phyloP scores from a whole-genome alignment of 305 asterid genomes.

The Nicotiana rustica region DNA sequence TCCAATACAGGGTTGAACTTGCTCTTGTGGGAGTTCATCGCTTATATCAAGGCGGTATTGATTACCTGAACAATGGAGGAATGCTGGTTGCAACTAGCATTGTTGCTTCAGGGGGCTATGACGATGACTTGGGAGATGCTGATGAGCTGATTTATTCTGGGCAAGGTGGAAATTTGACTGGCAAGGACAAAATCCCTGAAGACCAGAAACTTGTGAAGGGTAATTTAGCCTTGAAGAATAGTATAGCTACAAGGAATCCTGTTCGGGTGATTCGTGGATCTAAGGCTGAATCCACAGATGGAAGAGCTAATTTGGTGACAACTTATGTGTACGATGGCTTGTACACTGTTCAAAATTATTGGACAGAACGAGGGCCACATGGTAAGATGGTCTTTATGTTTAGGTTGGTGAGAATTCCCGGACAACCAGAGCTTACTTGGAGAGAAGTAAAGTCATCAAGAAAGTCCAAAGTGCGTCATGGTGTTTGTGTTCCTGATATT shows the following conservation, averaged over 20 bases:
- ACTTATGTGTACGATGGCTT: slow-evolving; percentile 89
- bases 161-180: slow-evolving; percentile 78
- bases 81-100: slow-evolving; percentile 70
- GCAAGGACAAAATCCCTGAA: slow-evolving; percentile 63
- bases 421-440: slow-evolving; percentile 90
- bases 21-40: slow-evolving; percentile 90
- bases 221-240: slow-evolving; percentile 76
- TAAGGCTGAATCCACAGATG: slow-evolving; percentile 68
- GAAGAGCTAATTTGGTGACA: slow-evolving; percentile 55
- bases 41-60: slow-evolving; percentile 85
- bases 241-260: slow-evolving; percentile 59
- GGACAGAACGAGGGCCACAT: slow-evolving; percentile 63
- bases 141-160: slow-evolving; percentile 80
- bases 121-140: slow-evolving; percentile 75
- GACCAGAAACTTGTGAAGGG: slow-evolving; percentile 94
- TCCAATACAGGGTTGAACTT: slow-evolving; percentile 91
- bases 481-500: slow-evolving; percentile 74
- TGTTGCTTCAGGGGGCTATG: slow-evolving; percentile 88
- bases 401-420: slow-evolving; percentile 74
- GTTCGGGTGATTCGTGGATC: slow-evolving; percentile 94
- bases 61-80: slow-evolving; percentile 54
- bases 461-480: slow-evolving; percentile 58
- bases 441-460: slow-evolving; percentile 70
- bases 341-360: slow-evolving; percentile 65
- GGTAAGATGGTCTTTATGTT: slow-evolving; percentile 84